Evolutionary conservation across 2,329 filamentous ascomycete genomes (phyloP).

Genomic region (Trichoderma sp.): DNA sequence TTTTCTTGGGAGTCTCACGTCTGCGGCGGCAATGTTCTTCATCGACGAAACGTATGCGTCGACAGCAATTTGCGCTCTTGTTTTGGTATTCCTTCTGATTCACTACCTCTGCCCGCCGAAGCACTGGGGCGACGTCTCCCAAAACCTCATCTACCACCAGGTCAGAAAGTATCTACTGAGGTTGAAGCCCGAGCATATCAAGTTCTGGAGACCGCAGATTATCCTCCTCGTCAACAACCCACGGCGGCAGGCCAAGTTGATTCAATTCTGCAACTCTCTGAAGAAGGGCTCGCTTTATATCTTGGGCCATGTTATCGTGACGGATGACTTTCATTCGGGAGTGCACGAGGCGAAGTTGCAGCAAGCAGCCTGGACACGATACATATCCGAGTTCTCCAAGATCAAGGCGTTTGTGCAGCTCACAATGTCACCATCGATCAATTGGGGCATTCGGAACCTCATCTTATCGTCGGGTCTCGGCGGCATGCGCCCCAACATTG

Average conservation of each 20-base stretch:
- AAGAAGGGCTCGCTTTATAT: conserved; percentile 88
- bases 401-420: conserved; percentile 92
- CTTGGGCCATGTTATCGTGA: conserved; percentile 84
- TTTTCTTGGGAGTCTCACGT: conserved; percentile 71
- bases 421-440: conserved; percentile 77
- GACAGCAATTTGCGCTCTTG: conserved; percentile 70
- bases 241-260: conserved; percentile 77
- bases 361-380: conserved; percentile 80
- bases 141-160: conserved; percentile 83
- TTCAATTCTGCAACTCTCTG: conserved; percentile 88
- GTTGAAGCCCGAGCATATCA: conserved; percentile 85
- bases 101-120: conserved; percentile 86
- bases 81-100: conserved; percentile 80
- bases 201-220: conserved; percentile 90
- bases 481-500: conserved; percentile 88
- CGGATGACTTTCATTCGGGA: conserved; percentile 75
- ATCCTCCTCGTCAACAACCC: conserved; percentile 82
- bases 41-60: conserved; percentile 81
- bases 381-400: conserved; percentile 77
- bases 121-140: conserved; percentile 86
- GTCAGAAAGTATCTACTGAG: conserved; percentile 84
- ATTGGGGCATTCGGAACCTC: conserved; percentile 83
- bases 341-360: conserved; percentile 81
- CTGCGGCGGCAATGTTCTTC: conserved; percentile 84
- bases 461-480: conserved; percentile 80